These are phyloP conservation scores for Fraxinus anomala DNA, from an alignment of 257 asterid species.

Conservation along the genomic window DNA sequence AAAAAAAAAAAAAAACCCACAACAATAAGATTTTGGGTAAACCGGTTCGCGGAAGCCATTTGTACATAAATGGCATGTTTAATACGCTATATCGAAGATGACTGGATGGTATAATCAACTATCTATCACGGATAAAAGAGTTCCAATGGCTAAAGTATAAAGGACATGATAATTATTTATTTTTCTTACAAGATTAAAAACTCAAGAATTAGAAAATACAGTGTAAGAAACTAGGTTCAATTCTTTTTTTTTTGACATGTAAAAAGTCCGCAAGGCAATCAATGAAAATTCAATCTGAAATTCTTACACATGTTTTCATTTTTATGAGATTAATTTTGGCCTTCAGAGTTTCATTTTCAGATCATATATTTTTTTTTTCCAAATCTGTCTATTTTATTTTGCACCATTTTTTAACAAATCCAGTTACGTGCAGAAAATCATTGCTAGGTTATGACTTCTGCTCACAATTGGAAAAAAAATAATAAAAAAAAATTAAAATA, in stretches of 20 bases:
- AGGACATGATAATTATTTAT: background rate
- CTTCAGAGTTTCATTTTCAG: too few relatives aligned
- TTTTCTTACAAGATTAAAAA: too few relatives aligned
- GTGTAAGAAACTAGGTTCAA: background rate
- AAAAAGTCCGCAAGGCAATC: slow-evolving; percentile 1
- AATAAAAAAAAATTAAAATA: too few relatives aligned
- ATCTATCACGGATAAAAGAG: too few relatives aligned
- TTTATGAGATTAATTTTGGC: too few relatives aligned
- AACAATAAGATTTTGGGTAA: slow-evolving; percentile 44
- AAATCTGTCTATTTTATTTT: too few relatives aligned
- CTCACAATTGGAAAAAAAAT: background rate
- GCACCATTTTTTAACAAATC: too few relatives aligned
- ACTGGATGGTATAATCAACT: background rate
- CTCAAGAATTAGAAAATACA: background rate
- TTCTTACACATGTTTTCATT: background rate
- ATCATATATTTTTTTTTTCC: too few relatives aligned
- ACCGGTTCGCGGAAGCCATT: slow-evolving; percentile 23
- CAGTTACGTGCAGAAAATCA: background rate
- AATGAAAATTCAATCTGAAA: background rate
- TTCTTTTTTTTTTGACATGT: background rate
- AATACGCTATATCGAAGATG: too few relatives aligned
- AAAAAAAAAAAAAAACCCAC: background rate
- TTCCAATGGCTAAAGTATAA: background rate
- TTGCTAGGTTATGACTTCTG: background rate
- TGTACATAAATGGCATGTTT: slow-evolving; percentile 28